Evolutionary conservation across 2,329 filamentous ascomycete genomes (phyloP), one percentile per base, ranked within the genome.

Genomic region (Penicillium olsonii): DNA sequence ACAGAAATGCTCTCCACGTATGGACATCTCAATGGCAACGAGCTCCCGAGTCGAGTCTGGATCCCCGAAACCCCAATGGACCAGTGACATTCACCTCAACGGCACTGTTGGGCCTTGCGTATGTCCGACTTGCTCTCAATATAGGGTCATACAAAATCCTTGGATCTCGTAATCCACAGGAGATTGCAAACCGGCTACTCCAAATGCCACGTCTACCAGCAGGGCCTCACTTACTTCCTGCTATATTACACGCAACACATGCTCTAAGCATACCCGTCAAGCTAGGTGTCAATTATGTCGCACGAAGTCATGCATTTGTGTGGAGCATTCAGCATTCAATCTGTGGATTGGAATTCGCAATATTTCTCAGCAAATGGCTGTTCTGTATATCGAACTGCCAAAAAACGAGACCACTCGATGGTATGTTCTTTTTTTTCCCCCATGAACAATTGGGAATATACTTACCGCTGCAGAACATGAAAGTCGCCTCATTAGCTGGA

Each of bases 201-300:
- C 40, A 78, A 77, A 4, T 78, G 84, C 60, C 77, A 73, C 48
- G 75, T 78, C 42, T 80, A 77, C 20, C 81, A 79, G 1, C 46
- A 14, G 50, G 52, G 83, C 35, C 77, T 9, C 78, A 80, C 33
- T 75, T 87, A 10, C 81, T 82, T 37, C 74, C 83, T 39, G 84
- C 84, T 0, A 78, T 87, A 0, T 76, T 87, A 19, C 84, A 88
- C 61, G 83, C 83, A 1, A 81, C 85, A 17, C 84, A 87, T 62
- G 84, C 85, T 0, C 69, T 88, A 24, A 84, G 83, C 5, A 83
- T 86, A n/a, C 61, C 63, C 0, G 60, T 67, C 2, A 55, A 59
- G 12, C 38, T 66, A 2, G 63, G 63, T 0, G 45, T 64, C 4
- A 48, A 54, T 9, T 58, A 56, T 42, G 50, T 65, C 5, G 45